Evolutionary conservation across 192 early-diverging fungal genomes (phyloP).

Genomic region (Coemansia sp.): DNA sequence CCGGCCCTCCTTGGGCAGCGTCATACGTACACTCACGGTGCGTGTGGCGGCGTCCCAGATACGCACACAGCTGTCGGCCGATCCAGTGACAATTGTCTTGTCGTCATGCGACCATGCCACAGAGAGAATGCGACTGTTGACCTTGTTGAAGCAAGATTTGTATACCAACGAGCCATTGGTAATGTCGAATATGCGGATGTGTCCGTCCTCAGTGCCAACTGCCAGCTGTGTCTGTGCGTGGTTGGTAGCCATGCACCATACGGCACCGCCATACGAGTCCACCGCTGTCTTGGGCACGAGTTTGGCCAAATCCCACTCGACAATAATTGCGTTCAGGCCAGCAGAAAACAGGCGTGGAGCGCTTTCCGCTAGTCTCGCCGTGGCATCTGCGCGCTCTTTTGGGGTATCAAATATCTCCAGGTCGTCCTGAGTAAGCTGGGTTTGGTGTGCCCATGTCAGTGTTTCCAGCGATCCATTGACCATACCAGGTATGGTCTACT

Average conservation of each 20-base stretch:
- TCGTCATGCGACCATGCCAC: slow-evolving; percentile 82
- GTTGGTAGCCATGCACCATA: slow-evolving; percentile 93
- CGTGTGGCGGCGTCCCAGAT: slow-evolving; percentile 66
- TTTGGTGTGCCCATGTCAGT: slow-evolving; percentile 84
- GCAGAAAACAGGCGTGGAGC: slow-evolving; percentile 84
- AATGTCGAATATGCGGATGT: slow-evolving; percentile 86
- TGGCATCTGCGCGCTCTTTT: slow-evolving; percentile 58
- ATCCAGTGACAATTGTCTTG: slow-evolving; percentile 75
- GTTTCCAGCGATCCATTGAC: slow-evolving; percentile 71
- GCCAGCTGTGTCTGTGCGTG: slow-evolving; percentile 76
- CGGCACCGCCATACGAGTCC: slow-evolving; percentile 86
- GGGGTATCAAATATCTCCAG: slow-evolving; percentile 70
- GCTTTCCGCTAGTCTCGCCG: slow-evolving; percentile 53
- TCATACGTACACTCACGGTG: slow-evolving; percentile 67
- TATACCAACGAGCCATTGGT: slow-evolving; percentile 69
- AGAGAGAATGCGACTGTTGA: slow-evolving; percentile 75
- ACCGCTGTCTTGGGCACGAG: slow-evolving; percentile 67
- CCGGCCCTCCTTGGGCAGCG: slow-evolving; percentile 67
- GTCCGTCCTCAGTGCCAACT: slow-evolving; percentile 93
- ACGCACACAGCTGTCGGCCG: slow-evolving; percentile 78
- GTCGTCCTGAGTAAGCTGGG: slow-evolving; percentile 61
- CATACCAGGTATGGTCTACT: slow-evolving; percentile 79
- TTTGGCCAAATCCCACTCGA: slow-evolving; percentile 82
- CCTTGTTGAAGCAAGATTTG: slow-evolving; percentile 67
- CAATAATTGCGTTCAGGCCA: slow-evolving; percentile 80